Evolutionary conservation across 768 basidiomycete genomes (phyloP).

Genomic region (Lactifluus piperatus): DNA sequence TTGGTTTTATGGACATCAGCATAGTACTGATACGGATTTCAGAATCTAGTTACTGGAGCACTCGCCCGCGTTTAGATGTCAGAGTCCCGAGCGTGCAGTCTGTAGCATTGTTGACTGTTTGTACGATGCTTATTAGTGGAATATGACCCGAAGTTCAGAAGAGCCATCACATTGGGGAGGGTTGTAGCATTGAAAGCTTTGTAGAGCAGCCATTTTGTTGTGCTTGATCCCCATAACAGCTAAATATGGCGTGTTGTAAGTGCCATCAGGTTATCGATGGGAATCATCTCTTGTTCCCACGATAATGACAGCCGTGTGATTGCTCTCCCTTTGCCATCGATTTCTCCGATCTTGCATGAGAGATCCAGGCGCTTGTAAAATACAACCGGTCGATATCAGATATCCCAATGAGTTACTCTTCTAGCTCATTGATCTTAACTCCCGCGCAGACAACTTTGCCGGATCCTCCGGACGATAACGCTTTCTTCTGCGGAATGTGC

Average conservation of each 20-base stretch:
- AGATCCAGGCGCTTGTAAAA: no score
- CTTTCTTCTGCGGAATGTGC: constrained; percentile 10
- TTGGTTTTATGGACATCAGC: background rate
- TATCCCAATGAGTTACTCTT: background rate
- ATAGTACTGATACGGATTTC: background rate
- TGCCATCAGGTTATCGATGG: background rate
- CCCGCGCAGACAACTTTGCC: background rate
- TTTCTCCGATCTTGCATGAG: no score
- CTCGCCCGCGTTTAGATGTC: background rate
- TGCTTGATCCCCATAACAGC: background rate
- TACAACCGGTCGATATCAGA: background rate
- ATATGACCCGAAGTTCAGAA: background rate
- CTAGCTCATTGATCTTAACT: background rate
- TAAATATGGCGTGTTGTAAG: no score
- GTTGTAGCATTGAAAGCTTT: background rate
- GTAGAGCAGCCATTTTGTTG: background rate
- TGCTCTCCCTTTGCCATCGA: no score
- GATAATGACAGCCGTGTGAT: no score
- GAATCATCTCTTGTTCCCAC: no score
- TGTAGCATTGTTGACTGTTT: background rate
- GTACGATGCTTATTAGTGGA: background rate
- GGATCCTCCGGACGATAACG: background rate
- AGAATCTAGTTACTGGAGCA: background rate
- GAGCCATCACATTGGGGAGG: background rate
- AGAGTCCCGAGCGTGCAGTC: background rate